Evolutionary conservation across 306 rosid genomes (phyloP).

Genomic region (Trichosanthes truncata): DNA sequence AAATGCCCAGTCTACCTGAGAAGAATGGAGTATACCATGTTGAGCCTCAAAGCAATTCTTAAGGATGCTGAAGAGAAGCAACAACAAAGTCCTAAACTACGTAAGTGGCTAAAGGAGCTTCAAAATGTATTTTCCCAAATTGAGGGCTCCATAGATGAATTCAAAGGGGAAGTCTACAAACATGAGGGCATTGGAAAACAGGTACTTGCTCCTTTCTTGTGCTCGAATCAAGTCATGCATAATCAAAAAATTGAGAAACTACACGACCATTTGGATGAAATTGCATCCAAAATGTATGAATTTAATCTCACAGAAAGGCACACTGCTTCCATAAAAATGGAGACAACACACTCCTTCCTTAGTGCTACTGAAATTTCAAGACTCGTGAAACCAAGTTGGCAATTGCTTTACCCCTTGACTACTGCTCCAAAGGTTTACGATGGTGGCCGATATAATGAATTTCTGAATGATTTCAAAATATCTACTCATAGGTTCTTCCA

Average conservation of each 20-base stretch:
- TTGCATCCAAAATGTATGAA: not conserved
- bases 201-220: not conserved
- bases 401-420: not conserved
- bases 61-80: not conserved
- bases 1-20: not conserved
- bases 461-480: not conserved
- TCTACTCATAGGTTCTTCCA: not conserved
- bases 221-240: not conserved
- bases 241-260: not conserved
- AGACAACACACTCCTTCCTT: not conserved
- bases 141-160: not conserved
- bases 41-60: not conserved
- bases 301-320: not conserved
- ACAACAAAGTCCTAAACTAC: not conserved
- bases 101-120: not conserved
- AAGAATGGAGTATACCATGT: not conserved
- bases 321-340: not conserved
- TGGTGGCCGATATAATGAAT: not conserved
- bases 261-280: not conserved
- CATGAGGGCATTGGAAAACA: not conserved
- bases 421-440: not conserved
- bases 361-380: not conserved
- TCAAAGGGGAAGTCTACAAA: not conserved
- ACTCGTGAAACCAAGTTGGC: not conserved
- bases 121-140: not conserved